Conservation (phyloP, 352 stramenopile genomes). For the Pythium dissimile region DNA sequence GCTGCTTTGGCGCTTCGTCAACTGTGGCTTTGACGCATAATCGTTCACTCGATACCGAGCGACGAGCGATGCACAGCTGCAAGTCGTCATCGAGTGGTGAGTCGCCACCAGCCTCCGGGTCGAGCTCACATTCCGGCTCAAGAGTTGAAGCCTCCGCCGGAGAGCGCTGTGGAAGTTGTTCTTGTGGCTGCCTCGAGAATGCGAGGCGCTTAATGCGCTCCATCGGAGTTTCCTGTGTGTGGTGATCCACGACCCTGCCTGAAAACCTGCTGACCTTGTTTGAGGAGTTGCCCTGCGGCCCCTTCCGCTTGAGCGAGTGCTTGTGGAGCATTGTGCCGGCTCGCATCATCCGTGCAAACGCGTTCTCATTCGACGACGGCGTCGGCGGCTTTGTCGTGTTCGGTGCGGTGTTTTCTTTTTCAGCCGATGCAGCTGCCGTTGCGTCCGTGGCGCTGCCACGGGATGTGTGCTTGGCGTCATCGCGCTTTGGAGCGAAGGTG, state of each 20-base stretch:
- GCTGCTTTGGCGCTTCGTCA: neutral
- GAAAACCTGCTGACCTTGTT: slow-evolving; percentile 6
- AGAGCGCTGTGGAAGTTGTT: neutral
- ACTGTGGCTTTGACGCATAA: neutral
- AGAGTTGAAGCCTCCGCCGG: neutral
- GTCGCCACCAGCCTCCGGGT: neutral
- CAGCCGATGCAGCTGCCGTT: too few relatives aligned
- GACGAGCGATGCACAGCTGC: neutral
- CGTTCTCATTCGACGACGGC: slow-evolving; percentile 49
- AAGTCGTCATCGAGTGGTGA: neutral
- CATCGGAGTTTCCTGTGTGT: slow-evolving; percentile 3
- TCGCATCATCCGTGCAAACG: slow-evolving; percentile 79
- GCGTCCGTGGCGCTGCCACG: too few relatives aligned
- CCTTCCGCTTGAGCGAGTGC: slow-evolving; percentile 54
- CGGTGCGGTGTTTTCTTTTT: slow-evolving; percentile 47
- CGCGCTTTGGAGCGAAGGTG: slow-evolving; percentile 45
- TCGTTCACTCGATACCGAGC: neutral
- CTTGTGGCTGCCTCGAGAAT: neutral
- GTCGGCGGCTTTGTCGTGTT: slow-evolving; percentile 1
- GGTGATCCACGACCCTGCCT: neutral
- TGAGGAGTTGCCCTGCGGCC: slow-evolving; percentile 13
- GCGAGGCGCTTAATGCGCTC: slow-evolving; percentile 17
- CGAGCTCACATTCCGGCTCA: neutral
- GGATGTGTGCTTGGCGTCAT: slow-evolving; percentile 22
- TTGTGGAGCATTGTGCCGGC: slow-evolving; percentile 55